Base-by-base conservation (phyloP, 2,329 filamentous ascomycete genomes). In the Dactylellina haptotyla region DNA sequence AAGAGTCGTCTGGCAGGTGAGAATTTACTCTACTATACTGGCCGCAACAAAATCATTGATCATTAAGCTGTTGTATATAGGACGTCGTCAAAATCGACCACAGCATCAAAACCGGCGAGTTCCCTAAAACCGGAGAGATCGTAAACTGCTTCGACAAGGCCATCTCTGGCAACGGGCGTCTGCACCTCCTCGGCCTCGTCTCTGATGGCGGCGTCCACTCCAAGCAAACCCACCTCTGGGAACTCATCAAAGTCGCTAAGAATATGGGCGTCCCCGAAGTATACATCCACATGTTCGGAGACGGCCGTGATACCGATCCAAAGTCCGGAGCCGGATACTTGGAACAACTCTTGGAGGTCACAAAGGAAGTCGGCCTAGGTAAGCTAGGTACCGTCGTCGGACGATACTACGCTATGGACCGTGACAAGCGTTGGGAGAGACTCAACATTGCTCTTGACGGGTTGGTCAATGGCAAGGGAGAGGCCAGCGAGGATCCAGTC, bases 221-320 rank as follows among this genome's bases (percentile, higher is more conserved):
- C 77, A 96, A 99, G 85, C 96, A 97, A 84, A 90, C 90, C 76
- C 95, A 99, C 82, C 86, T 99, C 70, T 91, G 95, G 80, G 89
- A 89, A 66, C 87, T 99, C 37, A 87, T 99, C 77, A 87, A 90
- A 81, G 91, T 95, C 37, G 95, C 95, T 80, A 97, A 97, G 86
- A 89, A 91, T 79, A 88, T 91, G 79, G 88, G 87, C 51, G 87
- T 99, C 32, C 92, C 93, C 77, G 86, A 98, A 79, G 93, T 99
- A 79, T 98, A 90, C 85, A 96, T 99, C 80, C 95, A 99, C 87
- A 98, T 98, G 87, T 98, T 99, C 80, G 95, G 92, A 76, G 95
- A 99, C 83, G 95, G 95, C 78, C 91, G 95, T 81, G 95, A 99
- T 81, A 98, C 94, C 77, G 95, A 99, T 81, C 95, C 95, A 81